Evolutionary conservation across 805 yeast species (phyloP).

Genomic region (Pichia gijzeniarum): DNA sequence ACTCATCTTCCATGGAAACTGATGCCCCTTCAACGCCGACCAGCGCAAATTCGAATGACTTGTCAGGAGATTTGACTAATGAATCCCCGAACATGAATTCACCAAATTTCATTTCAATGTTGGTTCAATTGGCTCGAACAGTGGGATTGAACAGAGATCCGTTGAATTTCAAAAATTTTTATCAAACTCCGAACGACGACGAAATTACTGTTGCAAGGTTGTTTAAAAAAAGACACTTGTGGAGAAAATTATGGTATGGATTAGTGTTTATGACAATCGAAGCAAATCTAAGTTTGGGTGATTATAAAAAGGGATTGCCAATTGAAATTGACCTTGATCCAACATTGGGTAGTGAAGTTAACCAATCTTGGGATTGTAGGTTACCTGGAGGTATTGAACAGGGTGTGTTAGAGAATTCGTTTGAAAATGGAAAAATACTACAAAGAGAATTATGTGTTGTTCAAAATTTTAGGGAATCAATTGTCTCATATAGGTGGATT

Average conservation of each 20-base stretch:
- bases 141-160: conserved; percentile 47
- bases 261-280: conserved; percentile 30
- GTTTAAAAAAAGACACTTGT: conserved; percentile 32
- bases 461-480: conserved; percentile 40
- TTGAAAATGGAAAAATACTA: conserved; percentile 25
- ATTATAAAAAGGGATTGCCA: conserved; percentile 31
- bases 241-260: conserved; percentile 37
- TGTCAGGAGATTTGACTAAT: conserved; percentile 31
- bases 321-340: conserved; percentile 34
- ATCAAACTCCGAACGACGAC: conserved; percentile 23
- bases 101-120: conserved; percentile 29
- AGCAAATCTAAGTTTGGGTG: conserved; percentile 33
- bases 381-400: conserved; percentile 34
- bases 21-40: neutral
- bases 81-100: conserved; percentile 33
- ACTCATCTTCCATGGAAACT: conserved; percentile 11
- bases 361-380: conserved; percentile 33
- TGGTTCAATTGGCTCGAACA: conserved; percentile 39
- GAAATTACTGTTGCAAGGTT: conserved; percentile 26
- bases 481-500: conserved; percentile 39
- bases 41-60: conserved; percentile 26
- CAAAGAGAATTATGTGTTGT: conserved; percentile 41
- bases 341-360: conserved; percentile 25
- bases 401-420: conserved; percentile 31
- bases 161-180: conserved; percentile 32